phyloP scores from a whole-genome alignment of 2,329 filamentous ascomycete genomes.

The Ophiocordyceps robertsii region DNA sequence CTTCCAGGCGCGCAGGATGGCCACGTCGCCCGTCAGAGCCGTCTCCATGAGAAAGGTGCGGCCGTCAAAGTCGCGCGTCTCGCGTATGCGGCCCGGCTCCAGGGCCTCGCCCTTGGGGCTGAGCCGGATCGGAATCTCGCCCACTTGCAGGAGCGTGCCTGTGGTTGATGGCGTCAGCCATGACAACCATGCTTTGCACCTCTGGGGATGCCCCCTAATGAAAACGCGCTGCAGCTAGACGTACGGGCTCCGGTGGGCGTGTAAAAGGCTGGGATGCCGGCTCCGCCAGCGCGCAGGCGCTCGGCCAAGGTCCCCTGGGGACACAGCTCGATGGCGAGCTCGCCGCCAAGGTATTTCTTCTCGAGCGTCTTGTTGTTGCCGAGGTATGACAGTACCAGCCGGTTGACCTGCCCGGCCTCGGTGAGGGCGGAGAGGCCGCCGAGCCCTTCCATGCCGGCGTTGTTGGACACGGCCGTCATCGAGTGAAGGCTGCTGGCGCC shows the following conservation, averaged over 20 bases:
- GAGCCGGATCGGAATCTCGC: constrained; percentile 52
- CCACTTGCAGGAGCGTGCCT: constrained; percentile 54
- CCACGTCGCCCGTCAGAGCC: constrained; percentile 61
- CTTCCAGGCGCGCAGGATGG: constrained; percentile 65
- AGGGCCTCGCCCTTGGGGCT: constrained; percentile 45
- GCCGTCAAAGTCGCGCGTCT: constrained; percentile 60
- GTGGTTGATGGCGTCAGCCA: background rate
- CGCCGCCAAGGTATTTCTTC: constrained; percentile 59
- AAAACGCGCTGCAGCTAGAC: constrained; percentile 10
- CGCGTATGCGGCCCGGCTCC: constrained; percentile 51
- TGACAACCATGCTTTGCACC: background rate
- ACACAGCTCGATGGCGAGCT: constrained; percentile 62
- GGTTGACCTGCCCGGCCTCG: constrained; percentile 54
- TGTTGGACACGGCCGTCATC: constrained; percentile 69
- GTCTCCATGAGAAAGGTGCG: constrained; percentile 67
- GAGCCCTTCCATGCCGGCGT: constrained; percentile 57
- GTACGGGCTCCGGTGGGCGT: constrained; percentile 59
- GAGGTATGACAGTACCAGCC: constrained; percentile 62
- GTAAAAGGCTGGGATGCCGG: constrained; percentile 70
- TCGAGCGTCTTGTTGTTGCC: constrained; percentile 68
- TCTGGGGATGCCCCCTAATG: too few species aligned
- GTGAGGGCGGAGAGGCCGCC: constrained; percentile 57
- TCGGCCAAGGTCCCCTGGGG: constrained; percentile 66
- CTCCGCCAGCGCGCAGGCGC: constrained; percentile 57
- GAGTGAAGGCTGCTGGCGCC: constrained; percentile 48